A percentile compares a stretch with the other conserved stretches of the same genome.
Conservation (phyloP, 2,329 filamentous ascomycete species). For the Aschersonia sp. region DNA sequence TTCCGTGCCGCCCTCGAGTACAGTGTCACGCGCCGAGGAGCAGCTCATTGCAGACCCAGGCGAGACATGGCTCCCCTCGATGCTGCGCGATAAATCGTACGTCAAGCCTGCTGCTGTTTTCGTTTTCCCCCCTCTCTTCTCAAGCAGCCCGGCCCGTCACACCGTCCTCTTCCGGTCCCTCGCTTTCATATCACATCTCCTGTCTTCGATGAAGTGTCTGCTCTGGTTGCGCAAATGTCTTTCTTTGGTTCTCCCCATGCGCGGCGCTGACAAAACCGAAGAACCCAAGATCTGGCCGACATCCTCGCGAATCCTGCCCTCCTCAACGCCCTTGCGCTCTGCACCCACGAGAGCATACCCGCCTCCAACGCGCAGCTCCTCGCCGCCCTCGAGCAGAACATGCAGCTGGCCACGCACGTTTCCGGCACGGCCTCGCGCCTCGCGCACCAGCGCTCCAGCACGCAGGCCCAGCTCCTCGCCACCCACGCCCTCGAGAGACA, state of each 20-base stretch:
- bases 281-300: slow-evolving; percentile 64
- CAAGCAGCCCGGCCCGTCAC: neutral
- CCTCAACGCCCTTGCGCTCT: slow-evolving; percentile 60
- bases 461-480: slow-evolving; percentile 68
- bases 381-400: slow-evolving; percentile 54
- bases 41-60: slow-evolving; percentile 37
- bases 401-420: slow-evolving; percentile 51
- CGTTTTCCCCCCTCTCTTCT: slow-evolving; percentile 3
- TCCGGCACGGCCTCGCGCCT: slow-evolving; percentile 43
- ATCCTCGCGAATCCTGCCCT: slow-evolving; percentile 50
- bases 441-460: slow-evolving; percentile 47
- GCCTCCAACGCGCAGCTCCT: slow-evolving; percentile 51
- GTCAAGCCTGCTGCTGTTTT: slow-evolving; percentile 11
- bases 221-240: neutral
- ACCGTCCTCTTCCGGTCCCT: no score
- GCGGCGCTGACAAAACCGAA: slow-evolving; percentile 15
- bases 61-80: slow-evolving; percentile 64
- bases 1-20: no score
- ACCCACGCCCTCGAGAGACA: slow-evolving; percentile 82
- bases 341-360: slow-evolving; percentile 56
- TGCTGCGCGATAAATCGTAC: slow-evolving; percentile 71
- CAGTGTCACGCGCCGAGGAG: slow-evolving; percentile 9
- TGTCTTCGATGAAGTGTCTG: neutral
- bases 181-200: no score
- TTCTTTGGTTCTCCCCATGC: neutral